Evolutionary conservation across 2,329 filamentous ascomycete genomes (phyloP).

Genomic region (Fusarium longipes): DNA sequence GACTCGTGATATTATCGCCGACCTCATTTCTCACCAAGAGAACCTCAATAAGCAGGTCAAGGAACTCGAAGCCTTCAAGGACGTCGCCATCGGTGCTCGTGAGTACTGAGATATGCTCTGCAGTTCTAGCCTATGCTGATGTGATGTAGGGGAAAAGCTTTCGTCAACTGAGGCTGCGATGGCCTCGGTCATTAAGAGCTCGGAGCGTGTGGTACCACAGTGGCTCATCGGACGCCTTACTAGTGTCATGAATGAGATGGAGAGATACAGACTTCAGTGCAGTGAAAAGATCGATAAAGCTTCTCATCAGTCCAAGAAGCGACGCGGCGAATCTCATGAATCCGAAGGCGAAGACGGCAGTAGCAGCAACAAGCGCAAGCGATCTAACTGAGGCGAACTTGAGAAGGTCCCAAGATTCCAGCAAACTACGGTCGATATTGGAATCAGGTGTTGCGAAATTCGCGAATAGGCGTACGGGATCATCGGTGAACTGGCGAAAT

Average conservation of each 20-base stretch:
- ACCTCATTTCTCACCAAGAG: not conserved
- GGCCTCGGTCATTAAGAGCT: accelerated
- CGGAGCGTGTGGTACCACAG: no score
- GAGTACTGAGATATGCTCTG: not conserved
- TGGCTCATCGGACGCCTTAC: not conserved
- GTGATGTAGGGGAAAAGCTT: not conserved
- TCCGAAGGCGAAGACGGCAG: no score
- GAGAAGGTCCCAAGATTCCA: not conserved
- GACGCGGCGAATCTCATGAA: not conserved
- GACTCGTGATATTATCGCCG: not conserved
- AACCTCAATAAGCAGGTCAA: not conserved
- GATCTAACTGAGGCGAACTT: not conserved
- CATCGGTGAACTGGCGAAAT: not conserved
- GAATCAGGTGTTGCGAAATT: no score
- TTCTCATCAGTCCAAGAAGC: not conserved
- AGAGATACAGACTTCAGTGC: not conserved
- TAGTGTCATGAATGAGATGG: not conserved
- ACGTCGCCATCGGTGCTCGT: not conserved
- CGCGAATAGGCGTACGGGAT: no score
- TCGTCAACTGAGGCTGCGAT: not conserved
- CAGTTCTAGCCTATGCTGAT: not conserved
- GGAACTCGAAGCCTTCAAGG: accelerated
- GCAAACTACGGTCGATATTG: accelerated
- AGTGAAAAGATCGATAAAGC: accelerated
- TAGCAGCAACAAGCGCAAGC: not conserved